Percentiles rank a stretch among this genome's conserved stretches.
Evolutionary conservation across 2,329 filamentous ascomycete genomes (phyloP).

Genomic region (Penicillium olsonii): DNA sequence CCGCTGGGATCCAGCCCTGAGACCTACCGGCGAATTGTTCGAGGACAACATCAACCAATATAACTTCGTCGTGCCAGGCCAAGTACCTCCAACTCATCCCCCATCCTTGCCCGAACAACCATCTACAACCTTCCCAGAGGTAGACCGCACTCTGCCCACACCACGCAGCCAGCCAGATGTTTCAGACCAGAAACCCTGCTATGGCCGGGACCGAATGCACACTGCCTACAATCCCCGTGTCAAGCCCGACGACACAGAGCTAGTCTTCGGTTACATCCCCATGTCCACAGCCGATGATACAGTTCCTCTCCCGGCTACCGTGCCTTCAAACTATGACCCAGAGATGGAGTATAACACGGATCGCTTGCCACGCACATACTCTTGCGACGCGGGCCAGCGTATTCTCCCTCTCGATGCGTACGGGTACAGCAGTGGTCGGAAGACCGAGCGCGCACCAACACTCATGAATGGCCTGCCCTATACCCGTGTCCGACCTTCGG

Average conservation of each 20-base stretch:
- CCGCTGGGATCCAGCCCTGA: conserved; percentile 33
- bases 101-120: conserved; percentile 18
- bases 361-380: conserved; percentile 21
- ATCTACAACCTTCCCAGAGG: conserved; percentile 24
- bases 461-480: conserved; percentile 47
- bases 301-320: neutral
- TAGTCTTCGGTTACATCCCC: conserved; percentile 33
- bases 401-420: conserved; percentile 38
- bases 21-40: conserved; percentile 23
- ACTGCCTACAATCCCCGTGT: conserved; percentile 16
- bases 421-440: conserved; percentile 38
- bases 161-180: conserved; percentile 14
- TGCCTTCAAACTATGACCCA: conserved; percentile 8
- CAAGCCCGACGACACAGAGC: conserved; percentile 28
- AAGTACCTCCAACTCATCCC: conserved; percentile 28
- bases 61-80: conserved; percentile 34
- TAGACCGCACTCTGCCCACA: conserved; percentile 40
- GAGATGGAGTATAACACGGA: conserved; percentile 20
- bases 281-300: conserved; percentile 22
- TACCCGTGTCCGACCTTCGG: conserved; percentile 30
- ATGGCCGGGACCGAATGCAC: conserved; percentile 13
- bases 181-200: conserved; percentile 12
- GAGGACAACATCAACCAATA: conserved; percentile 28
- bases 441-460: conserved; percentile 26
- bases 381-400: conserved; percentile 23